Evolutionary conservation across 331 rosid species (phyloP), one percentile per base, ranked within the genome.

Genomic region (Malus hybrid): DNA sequence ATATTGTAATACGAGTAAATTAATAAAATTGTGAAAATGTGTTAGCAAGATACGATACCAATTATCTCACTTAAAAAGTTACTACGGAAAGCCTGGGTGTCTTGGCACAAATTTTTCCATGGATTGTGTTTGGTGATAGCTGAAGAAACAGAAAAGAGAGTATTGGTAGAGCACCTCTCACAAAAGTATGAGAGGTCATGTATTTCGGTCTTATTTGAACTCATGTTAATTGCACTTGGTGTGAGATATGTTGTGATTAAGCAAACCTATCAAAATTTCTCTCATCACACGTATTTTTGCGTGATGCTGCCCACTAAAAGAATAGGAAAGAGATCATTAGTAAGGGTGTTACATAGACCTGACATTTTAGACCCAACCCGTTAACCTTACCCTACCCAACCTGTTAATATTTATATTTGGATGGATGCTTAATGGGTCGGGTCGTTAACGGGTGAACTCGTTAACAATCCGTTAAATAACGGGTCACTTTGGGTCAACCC

Each of bases 201-300:
- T 16, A 52, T 52, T 52, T 52, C 0, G 1, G 7, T 52, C 56
- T 5, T 52, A 52, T 52, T 16, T 52, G 0, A 0, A 0, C 2
- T 50, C 8, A 2, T 15, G 56, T 50, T 50, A 15, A 2, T 50
- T 6, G 3, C 3, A 6, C 7, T 50, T 1, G 1, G 0, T 6
- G 1, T 2, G 20, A 16, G 9, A 52, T 6, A 39, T 12, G 46
- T 42, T 0, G 0, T 52, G 16, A 52, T 52, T 16, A 16, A 3
- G 4, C 0, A 6, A 52, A 0, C 1, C 4, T 52, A 52, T 16
- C 56, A 52, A 52, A 52, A 52, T 16, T 52, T 52, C 20, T 52
- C 56, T 52, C 3, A 2, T 16, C 0, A 0, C 1, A 0, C 0
- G 0, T 52, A 52, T 52, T 0, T 6, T 52, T 52, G 6, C 19